Percentiles rank a stretch among this genome's conserved stretches.
phyloP scores from a whole-genome alignment of 768 basidiomycete genomes.

The Suillus bovinus region DNA sequence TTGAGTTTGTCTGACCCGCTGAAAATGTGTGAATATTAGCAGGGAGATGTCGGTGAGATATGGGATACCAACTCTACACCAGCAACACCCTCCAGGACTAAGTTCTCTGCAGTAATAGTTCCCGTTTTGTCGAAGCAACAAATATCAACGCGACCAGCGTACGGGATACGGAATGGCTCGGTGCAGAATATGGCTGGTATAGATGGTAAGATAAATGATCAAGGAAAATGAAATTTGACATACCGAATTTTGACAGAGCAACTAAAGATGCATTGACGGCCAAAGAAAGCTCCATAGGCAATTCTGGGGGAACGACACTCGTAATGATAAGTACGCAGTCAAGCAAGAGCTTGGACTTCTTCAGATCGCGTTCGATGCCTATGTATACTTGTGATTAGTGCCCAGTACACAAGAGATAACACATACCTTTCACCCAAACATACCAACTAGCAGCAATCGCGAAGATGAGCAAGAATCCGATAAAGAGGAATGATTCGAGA shows the following conservation, averaged over 20 bases:
- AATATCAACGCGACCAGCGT: slow-evolving; percentile 92
- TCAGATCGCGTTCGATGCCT: slow-evolving; percentile 91
- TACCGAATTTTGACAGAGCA: slow-evolving; percentile 90
- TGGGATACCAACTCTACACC: slow-evolving; percentile 77
- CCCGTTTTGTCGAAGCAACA: slow-evolving; percentile 99
- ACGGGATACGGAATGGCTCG: slow-evolving; percentile 97
- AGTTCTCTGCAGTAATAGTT: slow-evolving; percentile 94
- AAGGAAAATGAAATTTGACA: slow-evolving; percentile 26
- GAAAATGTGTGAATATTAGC: slow-evolving; percentile 8
- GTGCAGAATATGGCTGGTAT: slow-evolving; percentile 93
- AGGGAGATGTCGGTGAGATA: not conserved
- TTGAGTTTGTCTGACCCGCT: slow-evolving; percentile 62
- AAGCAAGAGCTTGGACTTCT: slow-evolving; percentile 91
- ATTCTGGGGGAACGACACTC: slow-evolving; percentile 94
- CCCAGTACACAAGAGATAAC: not conserved
- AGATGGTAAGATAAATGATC: slow-evolving; percentile 1
- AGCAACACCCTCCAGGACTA: slow-evolving; percentile 91
- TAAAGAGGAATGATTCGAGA: slow-evolving; percentile 93
- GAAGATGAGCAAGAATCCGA: slow-evolving; percentile 96
- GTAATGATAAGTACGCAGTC: slow-evolving; percentile 98
- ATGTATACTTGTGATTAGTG: not conserved
- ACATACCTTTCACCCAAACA: slow-evolving; percentile 92
- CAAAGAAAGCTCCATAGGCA: slow-evolving; percentile 96
- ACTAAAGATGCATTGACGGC: slow-evolving; percentile 96
- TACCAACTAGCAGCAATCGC: slow-evolving; percentile 98